Base-by-base conservation (phyloP, 352 stramenopile genomes). In the Phytophthora aleatoria region DNA sequence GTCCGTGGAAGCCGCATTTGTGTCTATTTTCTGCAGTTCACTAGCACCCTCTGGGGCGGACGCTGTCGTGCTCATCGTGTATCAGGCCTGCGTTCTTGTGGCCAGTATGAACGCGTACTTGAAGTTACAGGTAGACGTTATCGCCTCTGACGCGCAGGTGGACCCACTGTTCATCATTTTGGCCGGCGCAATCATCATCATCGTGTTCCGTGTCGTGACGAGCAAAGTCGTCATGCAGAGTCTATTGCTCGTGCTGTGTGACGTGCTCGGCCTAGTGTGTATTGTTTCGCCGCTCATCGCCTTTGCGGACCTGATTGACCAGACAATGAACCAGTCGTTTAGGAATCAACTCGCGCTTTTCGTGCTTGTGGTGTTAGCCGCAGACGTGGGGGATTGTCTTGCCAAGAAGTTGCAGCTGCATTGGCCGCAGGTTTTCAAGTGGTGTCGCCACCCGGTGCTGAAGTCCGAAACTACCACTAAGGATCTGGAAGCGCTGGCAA, bases 71-170 rank as follows among this genome's bases (percentile, higher is more conserved):
- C 61, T 85, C 13, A 41, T 68, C 13, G 60, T 85, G 31, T 80
- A 83, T 53, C 76, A 83, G 53, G 52, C 42, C n/a, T 77, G 74
- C 48, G 78, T 85, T 26, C 41, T 85, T 11, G 70, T 75, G 45
- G 76, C 74, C 15, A 77, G 68, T 53, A 70, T 87, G 65, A 83
- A 87, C 55, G 69, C 78, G 20, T 87, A 75, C 45, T 57, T 87
- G 30, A 76, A 77, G 56, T 69, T 80, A 24, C 67, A 79, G 39
- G 69, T 71, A 30, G 9, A 69, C 12, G 31, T 74, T 31, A 75
- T 82, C 42, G 65, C 41, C 9, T 50, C 61, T 2, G 59, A 71
- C 8, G 64, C 76, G 7, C 71, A 84, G 36, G 42, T 86, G 13
- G 77, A 86, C 49, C 58, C 74, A 44, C 64, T 86, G 7, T 86